Conservation (phyloP, 164 flowering plant genomes). For the Sextonia rubra region DNA sequence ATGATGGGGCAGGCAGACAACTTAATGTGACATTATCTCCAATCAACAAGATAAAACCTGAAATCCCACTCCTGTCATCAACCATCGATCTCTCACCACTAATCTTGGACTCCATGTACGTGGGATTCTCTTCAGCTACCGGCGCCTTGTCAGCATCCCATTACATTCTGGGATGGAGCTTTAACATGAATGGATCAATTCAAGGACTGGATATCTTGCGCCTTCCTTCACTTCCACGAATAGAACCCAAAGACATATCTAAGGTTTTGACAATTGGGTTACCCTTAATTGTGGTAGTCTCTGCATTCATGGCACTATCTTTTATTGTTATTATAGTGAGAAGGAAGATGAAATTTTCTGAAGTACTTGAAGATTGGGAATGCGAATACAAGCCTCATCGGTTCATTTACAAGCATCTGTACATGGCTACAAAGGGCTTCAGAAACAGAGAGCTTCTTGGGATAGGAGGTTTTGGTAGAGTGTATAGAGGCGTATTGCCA, state of each 20-base stretch:
- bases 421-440: constrained; percentile 15
- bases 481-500: constrained; percentile 30
- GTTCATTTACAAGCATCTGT: constrained; percentile 11
- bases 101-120: constrained; percentile 54
- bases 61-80: constrained; percentile 32
- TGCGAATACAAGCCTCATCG: constrained; percentile 2
- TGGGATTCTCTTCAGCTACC: constrained; percentile 62
- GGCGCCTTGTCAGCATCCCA: constrained; percentile 54
- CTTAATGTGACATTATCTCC: constrained; percentile 5
- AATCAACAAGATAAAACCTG: constrained; percentile 27
- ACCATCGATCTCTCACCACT: not conserved
- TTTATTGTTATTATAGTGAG: too few species aligned
- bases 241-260: constrained; percentile 8
- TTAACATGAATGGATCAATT: constrained; percentile 39
- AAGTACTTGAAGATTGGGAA: too few species aligned
- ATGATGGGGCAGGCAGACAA: too few species aligned
- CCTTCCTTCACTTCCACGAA: constrained; percentile 38
- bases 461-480: constrained; percentile 23
- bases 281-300: not conserved
- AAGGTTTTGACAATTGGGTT: constrained; percentile 11
- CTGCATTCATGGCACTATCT: not conserved
- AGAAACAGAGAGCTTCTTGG: constrained; percentile 13
- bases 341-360: too few species aligned
- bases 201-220: constrained; percentile 28
- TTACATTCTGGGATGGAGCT: constrained; percentile 57